A percentile compares a stretch with the other conserved stretches of the same genome.
Evolutionary conservation across 345 rosid genomes (phyloP).

Genomic region (Murraya koenigii): DNA sequence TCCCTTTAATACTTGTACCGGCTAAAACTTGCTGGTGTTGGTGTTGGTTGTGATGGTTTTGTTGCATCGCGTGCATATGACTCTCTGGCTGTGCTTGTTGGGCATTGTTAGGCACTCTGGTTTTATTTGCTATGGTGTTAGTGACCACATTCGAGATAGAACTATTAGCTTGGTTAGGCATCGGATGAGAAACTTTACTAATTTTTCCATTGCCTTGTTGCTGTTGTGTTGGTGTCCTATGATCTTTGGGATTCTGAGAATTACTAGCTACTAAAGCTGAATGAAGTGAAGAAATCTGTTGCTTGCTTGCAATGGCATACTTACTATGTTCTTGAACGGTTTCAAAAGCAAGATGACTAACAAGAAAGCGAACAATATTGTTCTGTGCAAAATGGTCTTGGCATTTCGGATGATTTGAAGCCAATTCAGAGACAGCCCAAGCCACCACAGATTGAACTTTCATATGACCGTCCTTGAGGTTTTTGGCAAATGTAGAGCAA

Average conservation of each 20-base stretch:
- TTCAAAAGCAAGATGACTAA: slow-evolving; percentile 83
- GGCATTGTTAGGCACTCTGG: slow-evolving; percentile 13
- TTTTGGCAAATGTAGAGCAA: slow-evolving; percentile 66
- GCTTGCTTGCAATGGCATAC: slow-evolving; percentile 53
- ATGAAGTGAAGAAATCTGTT: slow-evolving; percentile 41
- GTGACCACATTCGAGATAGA: slow-evolving; percentile 50
- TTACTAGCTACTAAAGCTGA: slow-evolving; percentile 51
- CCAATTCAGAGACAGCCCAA: slow-evolving; percentile 74
- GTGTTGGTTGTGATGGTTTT: slow-evolving; percentile 10
- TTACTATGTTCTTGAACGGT: slow-evolving; percentile 79
- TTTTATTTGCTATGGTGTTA: slow-evolving; percentile 38
- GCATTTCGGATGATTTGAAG: slow-evolving; percentile 57
- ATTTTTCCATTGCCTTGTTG: slow-evolving; percentile 21
- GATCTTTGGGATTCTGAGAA: background rate
- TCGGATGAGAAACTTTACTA: slow-evolving; percentile 36
- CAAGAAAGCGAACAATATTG: slow-evolving; percentile 70
- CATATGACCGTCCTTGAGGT: slow-evolving; percentile 85
- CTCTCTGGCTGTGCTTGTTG: slow-evolving; percentile 15
- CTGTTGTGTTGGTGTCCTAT: background rate
- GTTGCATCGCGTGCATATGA: background rate
- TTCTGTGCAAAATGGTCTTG: slow-evolving; percentile 73
- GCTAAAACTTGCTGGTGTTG: slow-evolving; percentile 38
- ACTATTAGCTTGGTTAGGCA: slow-evolving; percentile 37
- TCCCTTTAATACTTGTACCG: slow-evolving; percentile 59
- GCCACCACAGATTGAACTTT: slow-evolving; percentile 68